Conservation (phyloP, 192 early-diverging fungal genomes). For the Kappamyces sp. region DNA sequence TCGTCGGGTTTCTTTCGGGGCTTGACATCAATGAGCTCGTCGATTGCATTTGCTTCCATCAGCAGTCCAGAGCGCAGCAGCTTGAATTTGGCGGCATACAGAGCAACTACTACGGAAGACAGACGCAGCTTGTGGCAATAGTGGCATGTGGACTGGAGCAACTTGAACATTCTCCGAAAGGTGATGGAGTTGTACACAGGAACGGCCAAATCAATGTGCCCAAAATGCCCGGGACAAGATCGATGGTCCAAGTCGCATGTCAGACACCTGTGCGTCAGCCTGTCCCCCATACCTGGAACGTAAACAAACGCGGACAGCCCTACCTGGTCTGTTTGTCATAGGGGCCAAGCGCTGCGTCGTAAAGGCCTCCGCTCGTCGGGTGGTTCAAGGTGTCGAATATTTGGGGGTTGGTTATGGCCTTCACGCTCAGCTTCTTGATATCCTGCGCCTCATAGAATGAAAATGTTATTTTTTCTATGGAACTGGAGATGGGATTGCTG, state of each 20-base stretch:
- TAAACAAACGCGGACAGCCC: neutral
- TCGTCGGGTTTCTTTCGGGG: conserved; percentile 22
- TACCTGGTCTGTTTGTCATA: conserved; percentile 63
- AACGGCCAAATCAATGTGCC: conserved; percentile 86
- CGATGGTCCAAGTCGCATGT: conserved; percentile 80
- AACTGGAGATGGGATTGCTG: conserved; percentile 68
- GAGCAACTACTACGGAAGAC: conserved; percentile 51
- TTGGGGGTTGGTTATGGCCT: conserved; percentile 83
- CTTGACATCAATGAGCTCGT: conserved; percentile 46
- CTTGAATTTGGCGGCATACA: conserved; percentile 70
- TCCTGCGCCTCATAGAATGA: conserved; percentile 85
- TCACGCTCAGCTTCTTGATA: conserved; percentile 88
- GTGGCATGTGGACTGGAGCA: conserved; percentile 79
- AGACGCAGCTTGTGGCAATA: conserved; percentile 84
- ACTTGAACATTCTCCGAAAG: conserved; percentile 82
- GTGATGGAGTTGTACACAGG: conserved; percentile 92
- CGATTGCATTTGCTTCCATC: conserved; percentile 76
- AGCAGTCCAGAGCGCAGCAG: conserved; percentile 84
- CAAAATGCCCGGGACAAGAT: conserved; percentile 92
- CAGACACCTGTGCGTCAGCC: conserved; percentile 51
- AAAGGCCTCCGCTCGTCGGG: conserved; percentile 85
- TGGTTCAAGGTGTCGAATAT: conserved; percentile 85
- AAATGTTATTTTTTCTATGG: conserved; percentile 84
- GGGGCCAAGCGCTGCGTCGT: conserved; percentile 92
- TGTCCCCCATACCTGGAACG: neutral